Evolutionary conservation across 129 eudicot species (phyloP), one percentile per base, ranked within the genome.

Genomic region (Flaveria robusta): DNA sequence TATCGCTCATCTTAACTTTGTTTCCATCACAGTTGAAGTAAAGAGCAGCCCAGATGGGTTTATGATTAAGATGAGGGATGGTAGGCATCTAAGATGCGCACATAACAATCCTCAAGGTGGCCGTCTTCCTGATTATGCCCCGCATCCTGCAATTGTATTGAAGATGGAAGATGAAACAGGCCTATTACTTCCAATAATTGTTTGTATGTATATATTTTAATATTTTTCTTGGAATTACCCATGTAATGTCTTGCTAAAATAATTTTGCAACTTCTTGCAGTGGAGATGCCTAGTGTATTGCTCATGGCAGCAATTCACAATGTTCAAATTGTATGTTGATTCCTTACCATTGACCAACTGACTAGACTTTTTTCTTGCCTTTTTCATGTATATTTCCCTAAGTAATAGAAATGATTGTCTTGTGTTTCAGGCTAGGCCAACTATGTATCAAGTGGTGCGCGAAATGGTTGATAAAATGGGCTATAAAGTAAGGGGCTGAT

Each of bases 91-190:
- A 75, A 75, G 81, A 75, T 81, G 84, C 59, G 84, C 81, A 24
- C 77, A 81, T 81, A 81, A 81, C 66, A 81, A 74, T 81, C 84
- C 84, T 68, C 84, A 81, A 68, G 81, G 88, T 50, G 87, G 86
- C 13, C 85, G 87, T 74, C 74, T 87, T 20, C 90, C 91, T 34
- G 91, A 89, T 77, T 83, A 84, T 75, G 89, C 93, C 41, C 83
- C 83, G 43, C 96, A 94, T 78, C 98, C 97, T 39, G 98, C 98
- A 26, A 87, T 91, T 52, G 98, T 94, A n/a, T 77, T 94, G 47
- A 94, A 88, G 88, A 91, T 94, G 96, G 97, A 94, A 84, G 98
- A 94, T 70, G 98, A 92, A 70, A 88, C 96, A 7, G 98, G 93
- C 63, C 90, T 91, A 70, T 96, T 91, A 75, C 90, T 94, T 39